Evolutionary conservation across 176 grass and related monocot genomes (phyloP), one percentile per base, ranked within the genome.

Genomic region (Neostapfia colusana): DNA sequence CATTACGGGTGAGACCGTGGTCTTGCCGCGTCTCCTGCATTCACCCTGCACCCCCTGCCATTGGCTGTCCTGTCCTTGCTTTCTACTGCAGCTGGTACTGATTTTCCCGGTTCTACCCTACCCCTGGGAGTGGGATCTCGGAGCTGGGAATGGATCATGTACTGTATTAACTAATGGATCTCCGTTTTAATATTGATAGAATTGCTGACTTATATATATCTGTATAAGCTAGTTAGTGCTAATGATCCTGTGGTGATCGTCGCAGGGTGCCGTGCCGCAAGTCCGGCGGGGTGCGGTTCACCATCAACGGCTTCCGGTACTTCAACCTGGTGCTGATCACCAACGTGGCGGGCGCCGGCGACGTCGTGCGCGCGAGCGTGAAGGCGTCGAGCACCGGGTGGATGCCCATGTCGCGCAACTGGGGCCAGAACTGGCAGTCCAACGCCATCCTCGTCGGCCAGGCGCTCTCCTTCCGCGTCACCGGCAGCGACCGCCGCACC

Each of bases 391-490:
- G 74, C 85, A 83, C 87, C 16, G 83, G 66, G 35, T 97, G 93
- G 93, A 63, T 90, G 87, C 76, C 88, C 65, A 86, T 97, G 90
- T 86, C 85, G 4, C 85, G 88, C 31, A 97, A 97, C 83, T 97
- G 93, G 93, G 93, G 93, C 76, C 93, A 97, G 85, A 97, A 93
- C 73, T 97, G 93, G 93, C 90, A 93, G 88, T 88, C 85, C 77
- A 82, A 86, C 68, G 2, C 90, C 20, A 67, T 93, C 35, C 86
- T 97, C 50, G 88, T 93, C 48, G 87, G 85, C 39, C 69, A 90
- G 38, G 65, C 82, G 0, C 90, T 97, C 80, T 90, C 90, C 67
- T 97, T 97, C 85, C 85, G 85, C 50, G 85, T 97, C 83, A 90
- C 85, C 36, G 79, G 67, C 70, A 87, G 90, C 73, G 88, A 97